Evolutionary conservation across 768 basidiomycete species (phyloP).

Genomic region (Leccinum arenicola): DNA sequence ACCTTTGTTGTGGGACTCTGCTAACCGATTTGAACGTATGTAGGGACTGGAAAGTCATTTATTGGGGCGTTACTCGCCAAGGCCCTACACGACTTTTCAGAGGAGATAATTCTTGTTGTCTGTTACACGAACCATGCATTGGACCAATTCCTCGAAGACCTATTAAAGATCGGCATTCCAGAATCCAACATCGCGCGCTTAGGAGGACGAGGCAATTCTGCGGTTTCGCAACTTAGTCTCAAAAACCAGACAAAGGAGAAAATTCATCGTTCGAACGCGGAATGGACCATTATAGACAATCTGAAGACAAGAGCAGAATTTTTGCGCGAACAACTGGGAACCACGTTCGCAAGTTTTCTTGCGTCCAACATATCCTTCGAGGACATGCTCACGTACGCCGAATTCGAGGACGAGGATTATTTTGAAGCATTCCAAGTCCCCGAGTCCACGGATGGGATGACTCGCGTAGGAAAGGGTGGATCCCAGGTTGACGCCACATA

Average conservation of each 20-base stretch:
- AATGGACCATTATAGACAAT: conserved; percentile 43
- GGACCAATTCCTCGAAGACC: conserved; percentile 62
- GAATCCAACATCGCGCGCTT: conserved; percentile 47
- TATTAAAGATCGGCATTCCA: conserved; percentile 61
- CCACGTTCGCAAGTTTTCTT: conserved; percentile 29
- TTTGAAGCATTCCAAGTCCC: conserved; percentile 47
- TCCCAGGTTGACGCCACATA: conserved; percentile 35
- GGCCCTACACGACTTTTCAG: conserved; percentile 46
- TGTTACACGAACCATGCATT: conserved; percentile 75
- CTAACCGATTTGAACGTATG: neutral
- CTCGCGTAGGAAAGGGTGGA: conserved; percentile 40
- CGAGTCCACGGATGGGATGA: conserved; percentile 43
- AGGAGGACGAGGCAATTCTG: conserved; percentile 49
- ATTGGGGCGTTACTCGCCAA: conserved; percentile 66
- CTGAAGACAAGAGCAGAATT: conserved; percentile 26
- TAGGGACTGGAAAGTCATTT: conserved; percentile 74
- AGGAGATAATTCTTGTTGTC: conserved; percentile 55
- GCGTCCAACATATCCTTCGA: conserved; percentile 14
- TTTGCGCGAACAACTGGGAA: conserved; percentile 22
- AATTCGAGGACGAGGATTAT: conserved; percentile 49
- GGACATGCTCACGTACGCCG: conserved; percentile 44
- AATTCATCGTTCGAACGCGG: conserved; percentile 27
- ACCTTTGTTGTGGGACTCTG: neutral
- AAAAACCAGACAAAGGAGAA: conserved; percentile 34
- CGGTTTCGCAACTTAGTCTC: conserved; percentile 46